Evolutionary conservation across 345 rosid species (phyloP).

Genomic region (Lepidium africanum): DNA sequence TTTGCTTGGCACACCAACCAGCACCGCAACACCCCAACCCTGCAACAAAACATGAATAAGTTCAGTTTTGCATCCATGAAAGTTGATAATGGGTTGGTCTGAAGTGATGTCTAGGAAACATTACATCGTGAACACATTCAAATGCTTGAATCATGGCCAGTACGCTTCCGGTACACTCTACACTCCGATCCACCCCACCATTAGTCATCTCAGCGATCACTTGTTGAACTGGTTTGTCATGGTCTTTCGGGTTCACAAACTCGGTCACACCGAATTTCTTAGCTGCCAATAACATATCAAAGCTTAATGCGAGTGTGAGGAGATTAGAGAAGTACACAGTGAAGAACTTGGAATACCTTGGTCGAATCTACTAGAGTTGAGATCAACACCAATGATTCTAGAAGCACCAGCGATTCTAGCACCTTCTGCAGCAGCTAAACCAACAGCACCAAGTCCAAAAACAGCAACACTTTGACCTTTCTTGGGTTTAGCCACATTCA

Average conservation of each 20-base stretch:
- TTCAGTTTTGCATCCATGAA: not conserved
- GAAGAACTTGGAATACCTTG: conserved; percentile 20
- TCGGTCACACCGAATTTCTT: conserved; percentile 61
- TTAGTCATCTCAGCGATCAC: conserved; percentile 69
- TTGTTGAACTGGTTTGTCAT: conserved; percentile 64
- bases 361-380: conserved; percentile 48
- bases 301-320: not conserved
- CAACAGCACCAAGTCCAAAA: conserved; percentile 75
- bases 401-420: conserved; percentile 62
- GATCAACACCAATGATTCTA: conserved; percentile 73
- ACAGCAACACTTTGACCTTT: conserved; percentile 59
- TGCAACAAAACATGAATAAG: conserved; percentile 8
- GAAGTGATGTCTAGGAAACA: not conserved
- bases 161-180: conserved; percentile 69
- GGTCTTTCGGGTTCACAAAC: conserved; percentile 60
- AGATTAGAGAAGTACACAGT: not conserved
- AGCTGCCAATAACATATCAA: conserved; percentile 35
- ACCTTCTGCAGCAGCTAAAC: conserved; percentile 86
- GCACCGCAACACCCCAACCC: conserved; percentile 82
- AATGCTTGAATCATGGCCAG: conserved; percentile 82
- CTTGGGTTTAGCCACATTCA: conserved; percentile 75
- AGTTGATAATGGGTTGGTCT: not conserved
- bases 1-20: conserved; percentile 61
- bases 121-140: conserved; percentile 84
- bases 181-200: conserved; percentile 80